phyloP scores from a whole-genome alignment of 805 yeast species.

The Starmera dryadoides region DNA sequence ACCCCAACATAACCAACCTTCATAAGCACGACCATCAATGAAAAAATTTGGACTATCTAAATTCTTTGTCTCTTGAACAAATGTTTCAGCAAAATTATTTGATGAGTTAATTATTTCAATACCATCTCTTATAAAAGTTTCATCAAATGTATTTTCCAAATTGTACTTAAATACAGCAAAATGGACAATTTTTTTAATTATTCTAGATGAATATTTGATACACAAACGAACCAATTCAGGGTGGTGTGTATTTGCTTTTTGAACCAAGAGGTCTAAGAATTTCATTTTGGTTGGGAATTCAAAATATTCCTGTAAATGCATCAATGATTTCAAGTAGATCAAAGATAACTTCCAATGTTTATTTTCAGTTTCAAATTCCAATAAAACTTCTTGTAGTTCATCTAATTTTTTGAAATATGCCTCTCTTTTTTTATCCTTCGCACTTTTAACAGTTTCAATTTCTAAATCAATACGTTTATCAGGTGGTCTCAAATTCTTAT shows the following conservation, averaged over 20 bases:
- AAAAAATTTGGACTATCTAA: slow-evolving; percentile 40
- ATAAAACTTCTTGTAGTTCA: slow-evolving; percentile 32
- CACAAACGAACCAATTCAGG: slow-evolving; percentile 59
- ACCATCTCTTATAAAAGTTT: slow-evolving; percentile 27
- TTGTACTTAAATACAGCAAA: slow-evolving; percentile 43
- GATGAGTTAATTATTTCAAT: slow-evolving; percentile 33
- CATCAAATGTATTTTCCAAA: slow-evolving; percentile 34
- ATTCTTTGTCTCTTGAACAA: slow-evolving; percentile 46
- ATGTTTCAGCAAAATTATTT: slow-evolving; percentile 29
- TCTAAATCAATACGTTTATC: slow-evolving; percentile 51
- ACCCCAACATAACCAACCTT: slow-evolving; percentile 79
- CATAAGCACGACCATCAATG: slow-evolving; percentile 47
- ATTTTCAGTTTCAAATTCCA: slow-evolving; percentile 19
- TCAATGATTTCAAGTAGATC: slow-evolving; percentile 41
- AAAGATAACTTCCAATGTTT: slow-evolving; percentile 53
- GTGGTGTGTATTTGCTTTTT: slow-evolving; percentile 51
- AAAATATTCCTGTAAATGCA: slow-evolving; percentile 44
- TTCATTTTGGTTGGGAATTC: slow-evolving; percentile 38
- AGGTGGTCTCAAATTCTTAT: slow-evolving; percentile 49
- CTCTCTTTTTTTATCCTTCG: slow-evolving; percentile 52
- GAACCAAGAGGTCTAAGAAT: slow-evolving; percentile 36
- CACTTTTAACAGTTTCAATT: slow-evolving; percentile 50
- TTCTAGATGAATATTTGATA: slow-evolving; percentile 49
- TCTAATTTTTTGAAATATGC: slow-evolving; percentile 32
- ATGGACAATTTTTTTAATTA: slow-evolving; percentile 37